Base-by-base conservation (phyloP, 225 moss, liverwort and hornwort genomes). In the Sphagnum contortum region DNA sequence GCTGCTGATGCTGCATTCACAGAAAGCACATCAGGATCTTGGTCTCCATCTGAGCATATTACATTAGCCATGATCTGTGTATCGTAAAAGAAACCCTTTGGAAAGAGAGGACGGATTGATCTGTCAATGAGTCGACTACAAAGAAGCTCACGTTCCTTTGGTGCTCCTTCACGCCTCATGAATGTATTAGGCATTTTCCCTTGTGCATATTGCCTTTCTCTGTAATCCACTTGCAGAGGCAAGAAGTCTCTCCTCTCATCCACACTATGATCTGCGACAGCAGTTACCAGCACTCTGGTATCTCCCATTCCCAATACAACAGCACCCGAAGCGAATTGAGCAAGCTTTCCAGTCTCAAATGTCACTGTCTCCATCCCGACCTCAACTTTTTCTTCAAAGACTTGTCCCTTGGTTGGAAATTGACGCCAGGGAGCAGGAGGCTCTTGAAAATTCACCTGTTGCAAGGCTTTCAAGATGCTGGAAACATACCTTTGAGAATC, bases 1-100 rank as follows among this genome's bases (percentile, higher is more conserved):
- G 96, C 96, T 51, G 96, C 92, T 50, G 96, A 98, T 57, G 96
- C 92, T 63, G 96, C 96, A 69, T 90, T 98, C 62, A 98, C 83
- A 63, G 92, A 84, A 8, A 98, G 85, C 44, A 98, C 87, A 62
- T 98, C 96, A 47, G 96, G 90, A 45, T 98, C 96, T 76, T 92
- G 96, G 59, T 92, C 96, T 50, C 96, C 96, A 50, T 98, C 96
- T 50, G 92, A 92, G 79, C 83, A 85, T 11, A 98, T 63, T 70
- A 98, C 92, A 64, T 89, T 98, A 10, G 96, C 96, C 55, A 92
- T 92, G 49, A 98, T 92, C 85, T 98, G 95, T 12, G 96, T 90
- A 50, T 92, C 90, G 59, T 81, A 98, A 54, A 72, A 98, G 54
- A 92, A 98, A 0, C 96, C 96, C 45, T 80, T 87, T 0, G 92